Evolutionary conservation across 768 basidiomycete species (phyloP).

Genomic region (Serendipita vermifera): DNA sequence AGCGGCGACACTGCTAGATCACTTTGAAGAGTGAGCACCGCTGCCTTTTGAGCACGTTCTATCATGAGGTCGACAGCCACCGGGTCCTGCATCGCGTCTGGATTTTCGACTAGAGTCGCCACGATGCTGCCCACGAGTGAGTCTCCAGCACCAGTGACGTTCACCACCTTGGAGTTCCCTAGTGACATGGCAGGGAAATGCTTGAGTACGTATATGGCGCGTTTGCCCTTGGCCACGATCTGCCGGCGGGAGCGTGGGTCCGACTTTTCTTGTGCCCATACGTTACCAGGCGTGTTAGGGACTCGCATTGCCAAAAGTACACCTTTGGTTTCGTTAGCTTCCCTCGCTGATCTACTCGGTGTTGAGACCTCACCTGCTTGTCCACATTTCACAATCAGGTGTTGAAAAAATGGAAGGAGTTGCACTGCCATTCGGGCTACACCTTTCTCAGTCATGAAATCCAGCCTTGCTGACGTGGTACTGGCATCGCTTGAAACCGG

Average conservation of each 20-base stretch:
- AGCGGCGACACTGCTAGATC: conserved; percentile 51
- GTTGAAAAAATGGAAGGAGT: conserved; percentile 72
- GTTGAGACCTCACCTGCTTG: conserved; percentile 25
- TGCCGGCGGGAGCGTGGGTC: conserved; percentile 28
- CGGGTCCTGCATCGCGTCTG: conserved; percentile 35
- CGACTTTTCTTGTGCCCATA: neutral
- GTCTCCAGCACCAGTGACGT: conserved; percentile 89
- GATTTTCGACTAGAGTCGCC: conserved; percentile 40
- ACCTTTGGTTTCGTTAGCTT: conserved; percentile 21
- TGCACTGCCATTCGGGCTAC: conserved; percentile 68
- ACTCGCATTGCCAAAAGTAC: neutral
- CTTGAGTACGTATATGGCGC: conserved; percentile 46
- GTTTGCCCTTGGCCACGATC: conserved; percentile 39
- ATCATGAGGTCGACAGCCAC: conserved; percentile 33
- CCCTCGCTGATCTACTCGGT: neutral
- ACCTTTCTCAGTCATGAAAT: conserved; percentile 56
- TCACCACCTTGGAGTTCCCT: conserved; percentile 32
- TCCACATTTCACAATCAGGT: conserved; percentile 79
- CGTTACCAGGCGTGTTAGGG: neutral
- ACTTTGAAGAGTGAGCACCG: conserved; percentile 45
- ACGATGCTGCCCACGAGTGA: conserved; percentile 74
- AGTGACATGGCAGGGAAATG: conserved; percentile 54
- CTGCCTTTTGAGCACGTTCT: conserved; percentile 49
- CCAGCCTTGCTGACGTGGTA: conserved; percentile 27
- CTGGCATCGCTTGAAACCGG: conserved; percentile 30